phyloP scores from a whole-genome alignment of 2,329 filamentous ascomycete species.

The Scedosporium boydii region DNA sequence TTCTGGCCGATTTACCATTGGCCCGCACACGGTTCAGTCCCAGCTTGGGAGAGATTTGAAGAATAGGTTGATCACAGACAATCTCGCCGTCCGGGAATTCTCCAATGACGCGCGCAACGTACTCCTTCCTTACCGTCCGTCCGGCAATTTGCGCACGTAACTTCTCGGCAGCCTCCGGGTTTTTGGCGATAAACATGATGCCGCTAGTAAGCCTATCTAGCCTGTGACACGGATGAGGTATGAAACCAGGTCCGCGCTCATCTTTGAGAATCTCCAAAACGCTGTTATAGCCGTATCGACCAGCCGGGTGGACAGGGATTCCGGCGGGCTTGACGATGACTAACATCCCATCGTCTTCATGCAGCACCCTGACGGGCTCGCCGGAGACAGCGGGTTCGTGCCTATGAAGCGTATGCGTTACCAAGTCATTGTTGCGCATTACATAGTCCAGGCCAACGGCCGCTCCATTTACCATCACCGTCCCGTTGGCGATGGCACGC shows the following conservation, averaged over 20 bases:
- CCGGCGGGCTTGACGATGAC: conserved; percentile 96
- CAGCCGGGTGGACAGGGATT: conserved; percentile 89
- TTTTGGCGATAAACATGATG: conserved; percentile 96
- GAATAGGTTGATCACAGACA: conserved; percentile 85
- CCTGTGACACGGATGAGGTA: conserved; percentile 72
- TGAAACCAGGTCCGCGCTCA: conserved; percentile 49
- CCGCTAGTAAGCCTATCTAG: conserved; percentile 89
- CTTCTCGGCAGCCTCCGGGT: conserved; percentile 65
- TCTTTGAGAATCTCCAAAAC: conserved; percentile 87
- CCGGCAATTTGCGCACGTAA: conserved; percentile 68
- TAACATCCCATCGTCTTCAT: conserved; percentile 88
- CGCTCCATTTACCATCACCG: conserved; percentile 73
- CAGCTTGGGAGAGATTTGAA: conserved; percentile 89
- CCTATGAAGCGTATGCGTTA: conserved; percentile 88
- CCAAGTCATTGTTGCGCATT: conserved; percentile 79
- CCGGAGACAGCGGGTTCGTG: conserved; percentile 90
- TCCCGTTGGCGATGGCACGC: conserved; percentile 69
- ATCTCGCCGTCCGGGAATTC: conserved; percentile 87
- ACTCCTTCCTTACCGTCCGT: conserved; percentile 87
- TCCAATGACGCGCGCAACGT: conserved; percentile 82
- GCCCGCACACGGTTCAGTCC: conserved; percentile 91
- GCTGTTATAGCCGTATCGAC: conserved; percentile 92
- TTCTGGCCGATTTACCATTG: conserved; percentile 80
- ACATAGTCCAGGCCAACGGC: conserved; percentile 56
- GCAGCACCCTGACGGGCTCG: conserved; percentile 68